phyloP scores from a whole-genome alignment of 164 flowering plant genomes.

The Litsea cubeba region DNA sequence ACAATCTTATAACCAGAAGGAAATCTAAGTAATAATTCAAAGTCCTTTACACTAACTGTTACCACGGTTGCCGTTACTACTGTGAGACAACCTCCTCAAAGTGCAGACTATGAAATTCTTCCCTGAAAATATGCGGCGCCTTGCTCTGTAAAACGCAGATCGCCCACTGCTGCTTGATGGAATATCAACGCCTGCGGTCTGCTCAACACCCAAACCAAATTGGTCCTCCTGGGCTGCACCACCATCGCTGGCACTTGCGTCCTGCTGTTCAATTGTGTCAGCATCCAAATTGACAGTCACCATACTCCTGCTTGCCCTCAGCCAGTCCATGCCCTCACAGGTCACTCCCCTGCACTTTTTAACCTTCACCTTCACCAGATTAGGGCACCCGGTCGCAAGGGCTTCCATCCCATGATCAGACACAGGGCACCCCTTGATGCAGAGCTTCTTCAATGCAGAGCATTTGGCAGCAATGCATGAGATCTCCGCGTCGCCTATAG shows the following conservation, averaged over 20 bases:
- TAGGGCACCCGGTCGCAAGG: conserved; percentile 81
- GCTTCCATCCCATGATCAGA: conserved; percentile 72
- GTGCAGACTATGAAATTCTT: conserved; percentile 56
- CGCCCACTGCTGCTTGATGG: conserved; percentile 41
- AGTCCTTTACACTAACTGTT: background rate
- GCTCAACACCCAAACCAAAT: conserved; percentile 15
- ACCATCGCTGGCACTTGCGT: conserved; percentile 52
- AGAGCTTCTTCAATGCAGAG: conserved; percentile 67
- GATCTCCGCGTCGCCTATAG: conserved; percentile 74
- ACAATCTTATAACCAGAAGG: background rate
- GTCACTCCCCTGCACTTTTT: conserved; percentile 85
- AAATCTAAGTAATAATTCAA: background rate
- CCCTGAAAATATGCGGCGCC: conserved; percentile 45
- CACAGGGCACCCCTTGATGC: conserved; percentile 82
- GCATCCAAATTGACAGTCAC: conserved; percentile 59
- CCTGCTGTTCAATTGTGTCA: conserved; percentile 37
- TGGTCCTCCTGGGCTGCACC: conserved; percentile 34
- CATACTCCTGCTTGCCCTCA: conserved; percentile 45
- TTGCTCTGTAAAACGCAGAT: conserved; percentile 41
- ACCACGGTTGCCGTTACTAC: background rate
- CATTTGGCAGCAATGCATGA: conserved; percentile 74
- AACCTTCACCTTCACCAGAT: conserved; percentile 84
- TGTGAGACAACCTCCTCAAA: conserved; percentile 52
- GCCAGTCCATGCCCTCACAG: conserved; percentile 51
- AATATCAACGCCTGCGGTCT: conserved; percentile 9